These are phyloP conservation scores for Globisporangium splendens DNA, from an alignment of 352 stramenopile genomes.

Conservation along the genomic window DNA sequence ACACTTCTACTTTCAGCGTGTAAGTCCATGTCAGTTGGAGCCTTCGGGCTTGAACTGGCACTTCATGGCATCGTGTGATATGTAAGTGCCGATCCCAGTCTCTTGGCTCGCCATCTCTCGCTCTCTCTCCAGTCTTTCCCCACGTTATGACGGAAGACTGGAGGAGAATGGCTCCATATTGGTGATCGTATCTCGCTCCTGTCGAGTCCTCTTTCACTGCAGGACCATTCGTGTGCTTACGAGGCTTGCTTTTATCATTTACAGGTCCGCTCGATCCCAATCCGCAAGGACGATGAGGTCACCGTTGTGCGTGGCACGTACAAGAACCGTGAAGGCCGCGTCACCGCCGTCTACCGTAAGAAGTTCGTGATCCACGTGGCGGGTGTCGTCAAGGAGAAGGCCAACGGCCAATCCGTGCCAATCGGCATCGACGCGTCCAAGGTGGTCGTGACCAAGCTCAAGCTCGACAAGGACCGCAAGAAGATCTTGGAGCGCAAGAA, in stretches of 20 bases:
- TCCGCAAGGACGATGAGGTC: conserved; percentile 99
- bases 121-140: neutral
- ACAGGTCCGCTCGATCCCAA: conserved; percentile 96
- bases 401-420: conserved; percentile 94
- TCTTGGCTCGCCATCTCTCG: neutral
- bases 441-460: conserved; percentile 99
- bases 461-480: conserved; percentile 99
- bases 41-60: conserved; percentile 42
- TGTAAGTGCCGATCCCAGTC: conserved; percentile 64
- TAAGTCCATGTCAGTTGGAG: conserved; percentile 86
- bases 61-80: conserved; percentile 87
- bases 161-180: neutral
- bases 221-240: neutral
- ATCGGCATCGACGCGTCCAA: conserved; percentile 98
- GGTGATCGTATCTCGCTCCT: conserved; percentile 9
- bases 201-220: neutral
- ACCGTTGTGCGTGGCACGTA: conserved; percentile 96
- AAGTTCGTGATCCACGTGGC: conserved; percentile 99
- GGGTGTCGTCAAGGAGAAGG: conserved; percentile 98
- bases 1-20: conserved; percentile 82
- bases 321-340: conserved; percentile 98
- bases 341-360: conserved; percentile 97
- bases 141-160: too few relatives aligned
- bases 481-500: conserved; percentile 99
- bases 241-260: neutral